These are phyloP conservation scores for Xerocomus brunneocitrinus DNA, from an alignment of 768 basidiomycete genomes.

Conservation along the genomic window DNA sequence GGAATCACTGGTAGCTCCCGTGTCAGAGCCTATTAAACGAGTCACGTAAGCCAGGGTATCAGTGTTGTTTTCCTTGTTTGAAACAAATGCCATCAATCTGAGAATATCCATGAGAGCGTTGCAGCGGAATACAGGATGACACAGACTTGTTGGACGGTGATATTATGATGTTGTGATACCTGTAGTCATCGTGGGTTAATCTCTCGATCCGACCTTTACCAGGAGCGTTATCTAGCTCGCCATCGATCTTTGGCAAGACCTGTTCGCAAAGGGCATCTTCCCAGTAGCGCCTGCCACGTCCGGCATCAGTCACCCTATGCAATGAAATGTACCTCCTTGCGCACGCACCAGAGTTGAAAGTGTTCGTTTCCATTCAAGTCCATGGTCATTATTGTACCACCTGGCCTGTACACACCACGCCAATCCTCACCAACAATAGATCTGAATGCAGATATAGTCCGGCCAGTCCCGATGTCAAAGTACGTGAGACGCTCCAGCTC, in stretches of 20 bases:
- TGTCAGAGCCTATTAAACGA: constrained; percentile 28
- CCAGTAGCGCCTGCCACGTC: constrained; percentile 37
- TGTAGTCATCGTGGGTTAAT: constrained; percentile 37
- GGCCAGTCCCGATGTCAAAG: constrained; percentile 37
- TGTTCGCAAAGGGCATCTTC: constrained; percentile 29
- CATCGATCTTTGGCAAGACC: constrained; percentile 32
- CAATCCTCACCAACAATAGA: constrained; percentile 38
- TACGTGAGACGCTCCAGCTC: constrained; percentile 35
- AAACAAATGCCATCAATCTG: constrained; percentile 37
- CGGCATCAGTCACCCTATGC: not conserved
- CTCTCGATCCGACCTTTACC: constrained; percentile 39
- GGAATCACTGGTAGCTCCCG: constrained; percentile 27
- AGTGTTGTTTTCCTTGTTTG: constrained; percentile 38
- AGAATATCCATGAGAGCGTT: constrained; percentile 2
- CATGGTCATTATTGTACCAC: constrained; percentile 37
- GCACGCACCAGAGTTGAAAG: constrained; percentile 38
- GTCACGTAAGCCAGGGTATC: constrained; percentile 38
- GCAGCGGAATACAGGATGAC: not conserved
- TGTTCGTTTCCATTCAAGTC: constrained; percentile 39
- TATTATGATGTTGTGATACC: constrained; percentile 26
- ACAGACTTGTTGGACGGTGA: constrained; percentile 37
- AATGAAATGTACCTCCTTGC: not conserved
- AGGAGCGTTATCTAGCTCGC: constrained; percentile 37
- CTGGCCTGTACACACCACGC: constrained; percentile 34
- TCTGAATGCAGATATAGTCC: constrained; percentile 31